Base-by-base conservation (phyloP, 345 rosid species). In the Zanthoxylum bungeanum region DNA sequence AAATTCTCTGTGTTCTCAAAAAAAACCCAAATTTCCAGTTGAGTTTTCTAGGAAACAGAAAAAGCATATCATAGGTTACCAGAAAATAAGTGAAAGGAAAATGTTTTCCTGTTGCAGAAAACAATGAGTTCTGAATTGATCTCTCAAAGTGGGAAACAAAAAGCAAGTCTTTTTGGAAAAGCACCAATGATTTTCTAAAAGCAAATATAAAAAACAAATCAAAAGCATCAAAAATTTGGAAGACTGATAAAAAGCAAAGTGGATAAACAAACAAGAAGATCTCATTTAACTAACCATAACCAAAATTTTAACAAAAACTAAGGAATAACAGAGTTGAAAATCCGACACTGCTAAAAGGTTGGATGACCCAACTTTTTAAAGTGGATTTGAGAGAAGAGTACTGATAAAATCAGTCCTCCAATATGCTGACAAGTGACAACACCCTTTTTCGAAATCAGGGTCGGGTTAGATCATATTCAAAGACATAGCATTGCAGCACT, bases 51-150 rank as follows among this genome's bases (percentile, higher is more conserved):
- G 31, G 9, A 39, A 62, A 62, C 31, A 10, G 8, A 9, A 1
- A 24, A 39, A 39, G 30, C 3, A 60, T 37, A 39, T 39, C 22
- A 22, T 3, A 11, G 46, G 66, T 0, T 8, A 19, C 59, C 5
- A 44, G 33, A 50, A 49, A 31, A 49, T 51, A 4, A 44, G 50
- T 27, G 4, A 9, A 36, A 36, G 22, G 37, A 42, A 57, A 58
- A 40, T 22, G 21, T 46, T 59, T 58, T 70, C 59, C 22, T 46
- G 17, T 46, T 59, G 56, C 34, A 70, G 46, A 60, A 70, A 70
- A 47, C 53, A 39, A 56, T 30, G 31, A 33, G 36, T 36, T 34
- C 66, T 3, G n/a, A 70, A 31, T 60, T 33, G 49, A 31, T 46
- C n/a, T n/a, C 73, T 61, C 73, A 60, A 58, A 59, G 14, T 39